A percentile compares a stretch with the other conserved stretches of the same genome.
Evolutionary conservation across 305 asterid genomes (phyloP).

Genomic region (Fraxinus latifolia): DNA sequence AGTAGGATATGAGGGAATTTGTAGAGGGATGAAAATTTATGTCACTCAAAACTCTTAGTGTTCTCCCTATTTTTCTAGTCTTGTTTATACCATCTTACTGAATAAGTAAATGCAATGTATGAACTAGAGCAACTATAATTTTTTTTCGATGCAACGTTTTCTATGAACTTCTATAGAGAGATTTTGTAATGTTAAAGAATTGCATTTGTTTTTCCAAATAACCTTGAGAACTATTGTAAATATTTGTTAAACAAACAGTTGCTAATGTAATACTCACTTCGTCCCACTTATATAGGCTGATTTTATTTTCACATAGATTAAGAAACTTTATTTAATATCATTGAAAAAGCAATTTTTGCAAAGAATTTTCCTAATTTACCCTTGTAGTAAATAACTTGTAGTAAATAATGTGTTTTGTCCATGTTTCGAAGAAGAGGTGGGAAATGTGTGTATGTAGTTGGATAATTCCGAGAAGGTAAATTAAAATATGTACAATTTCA

Average conservation of each 20-base stretch:
- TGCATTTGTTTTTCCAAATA: neutral
- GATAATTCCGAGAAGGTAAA: neutral
- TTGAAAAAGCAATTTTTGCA: neutral
- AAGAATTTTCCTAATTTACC: neutral
- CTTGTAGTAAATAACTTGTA: neutral
- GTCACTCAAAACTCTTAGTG: neutral
- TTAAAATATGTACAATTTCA: neutral
- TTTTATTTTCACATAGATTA: neutral
- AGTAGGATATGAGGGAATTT: neutral
- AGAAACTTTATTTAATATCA: too few species aligned
- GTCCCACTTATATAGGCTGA: neutral
- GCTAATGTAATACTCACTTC: neutral
- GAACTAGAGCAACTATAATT: constrained; percentile 4
- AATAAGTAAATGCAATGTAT: neutral
- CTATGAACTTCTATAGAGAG: neutral
- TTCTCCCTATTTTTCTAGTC: neutral
- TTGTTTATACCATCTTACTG: neutral
- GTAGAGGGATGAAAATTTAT: neutral
- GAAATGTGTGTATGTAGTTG: neutral
- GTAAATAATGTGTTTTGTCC: neutral
- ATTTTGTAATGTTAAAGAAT: neutral
- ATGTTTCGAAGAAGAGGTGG: neutral
- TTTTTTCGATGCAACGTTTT: neutral
- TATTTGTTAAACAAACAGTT: neutral
- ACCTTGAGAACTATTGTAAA: neutral